A percentile compares a stretch with the other conserved stretches of the same genome.
Conservation (phyloP, 169 alveolate species). For the Plasmodium gallinaceum region DNA sequence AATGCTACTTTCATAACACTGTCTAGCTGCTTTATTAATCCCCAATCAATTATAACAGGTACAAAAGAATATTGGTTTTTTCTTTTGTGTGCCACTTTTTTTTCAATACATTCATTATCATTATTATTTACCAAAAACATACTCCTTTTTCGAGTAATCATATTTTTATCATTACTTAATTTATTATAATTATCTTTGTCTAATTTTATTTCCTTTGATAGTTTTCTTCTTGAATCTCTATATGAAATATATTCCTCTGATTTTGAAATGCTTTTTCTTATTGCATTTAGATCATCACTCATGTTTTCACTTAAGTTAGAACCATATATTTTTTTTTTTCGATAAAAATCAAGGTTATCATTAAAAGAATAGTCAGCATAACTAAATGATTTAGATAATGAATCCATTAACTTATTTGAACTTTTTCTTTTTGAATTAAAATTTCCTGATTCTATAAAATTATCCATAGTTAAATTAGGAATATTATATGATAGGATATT, state of each 20-base stretch:
- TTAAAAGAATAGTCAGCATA: constrained; percentile 12
- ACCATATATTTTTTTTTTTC: constrained; percentile 22
- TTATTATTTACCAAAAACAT: not conserved
- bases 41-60: constrained; percentile 91
- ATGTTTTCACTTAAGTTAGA: constrained; percentile 34
- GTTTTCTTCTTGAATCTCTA: not conserved
- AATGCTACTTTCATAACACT: constrained; percentile 84
- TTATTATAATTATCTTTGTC: not conserved
- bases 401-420: not conserved
- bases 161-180: not conserved
- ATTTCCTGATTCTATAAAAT: constrained; percentile 42
- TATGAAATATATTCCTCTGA: constrained; percentile 30
- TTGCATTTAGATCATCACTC: constrained; percentile 5
- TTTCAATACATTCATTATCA: not conserved
- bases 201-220: not conserved
- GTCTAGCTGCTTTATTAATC: constrained; percentile 86
- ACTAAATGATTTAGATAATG: constrained; percentile 15
- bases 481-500: not conserved
- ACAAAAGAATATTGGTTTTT: constrained; percentile 13
- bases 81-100: not conserved
- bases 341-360: constrained; percentile 8
- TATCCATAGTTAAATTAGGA: constrained; percentile 32
- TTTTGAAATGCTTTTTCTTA: constrained; percentile 17
- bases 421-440: constrained; percentile 20
- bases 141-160: not conserved